These are phyloP conservation scores for Cornus controversa DNA, from an alignment of 148 eudicot genomes.

Conservation along the genomic window DNA sequence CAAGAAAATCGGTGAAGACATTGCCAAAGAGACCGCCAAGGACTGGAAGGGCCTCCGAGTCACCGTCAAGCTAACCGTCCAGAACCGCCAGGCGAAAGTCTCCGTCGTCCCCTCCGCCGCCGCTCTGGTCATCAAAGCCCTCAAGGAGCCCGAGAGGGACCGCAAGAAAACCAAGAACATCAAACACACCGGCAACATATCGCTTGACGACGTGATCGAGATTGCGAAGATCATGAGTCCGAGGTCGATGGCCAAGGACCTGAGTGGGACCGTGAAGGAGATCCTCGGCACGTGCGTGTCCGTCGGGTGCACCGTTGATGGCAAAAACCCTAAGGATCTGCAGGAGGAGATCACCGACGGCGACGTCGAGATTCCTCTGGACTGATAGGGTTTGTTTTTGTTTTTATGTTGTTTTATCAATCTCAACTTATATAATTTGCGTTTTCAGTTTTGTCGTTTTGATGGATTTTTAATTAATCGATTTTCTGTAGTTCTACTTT, in stretches of 20 bases:
- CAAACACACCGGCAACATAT: conserved; percentile 18
- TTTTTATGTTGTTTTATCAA: not conserved
- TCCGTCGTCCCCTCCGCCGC: conserved; percentile 25
- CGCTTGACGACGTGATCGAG: conserved; percentile 22
- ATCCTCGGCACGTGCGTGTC: conserved; percentile 21
- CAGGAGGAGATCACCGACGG: conserved; percentile 21
- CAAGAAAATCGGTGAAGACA: conserved; percentile 22
- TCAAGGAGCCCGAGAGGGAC: conserved; percentile 23
- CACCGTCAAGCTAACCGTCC: conserved; percentile 24
- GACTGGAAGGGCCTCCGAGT: conserved; percentile 26
- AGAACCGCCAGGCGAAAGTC: conserved; percentile 17
- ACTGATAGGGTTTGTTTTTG: conserved; percentile 5
- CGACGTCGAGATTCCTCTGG: conserved; percentile 20
- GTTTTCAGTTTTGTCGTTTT: not conserved
- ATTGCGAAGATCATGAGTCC: conserved; percentile 15
- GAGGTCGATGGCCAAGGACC: conserved; percentile 21
- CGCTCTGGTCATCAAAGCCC: conserved; percentile 18
- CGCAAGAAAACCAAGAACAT: conserved; percentile 17
- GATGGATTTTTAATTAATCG: not conserved
- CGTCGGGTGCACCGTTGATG: conserved; percentile 22
- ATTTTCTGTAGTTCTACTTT: not conserved
- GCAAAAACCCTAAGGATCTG: conserved; percentile 23
- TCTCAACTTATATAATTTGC: not conserved
- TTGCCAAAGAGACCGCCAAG: conserved; percentile 23
- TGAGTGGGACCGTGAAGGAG: conserved; percentile 20